Base-by-base conservation (phyloP, 1,284 basidiomycete species). In the Fistulinella cinereoalba region DNA sequence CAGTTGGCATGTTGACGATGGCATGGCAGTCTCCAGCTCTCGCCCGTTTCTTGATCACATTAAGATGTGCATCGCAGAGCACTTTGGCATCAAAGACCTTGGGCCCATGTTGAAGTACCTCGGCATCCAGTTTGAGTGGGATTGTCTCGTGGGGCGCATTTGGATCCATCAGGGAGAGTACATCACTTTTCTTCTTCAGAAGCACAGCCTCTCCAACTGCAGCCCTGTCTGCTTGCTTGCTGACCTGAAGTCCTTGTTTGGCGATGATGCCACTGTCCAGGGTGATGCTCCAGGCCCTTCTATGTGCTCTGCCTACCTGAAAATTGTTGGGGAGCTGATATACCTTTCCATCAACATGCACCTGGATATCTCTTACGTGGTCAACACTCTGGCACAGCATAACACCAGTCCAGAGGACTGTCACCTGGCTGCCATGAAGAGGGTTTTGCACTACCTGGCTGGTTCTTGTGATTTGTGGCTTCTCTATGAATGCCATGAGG, bases 161-260 rank as follows among this genome's bases (percentile, higher is more conserved):
- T 52, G 48, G 48, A 12, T 52, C 1, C 41, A 43, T 25, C 46
- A 47, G n/a, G 1, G 7, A 1, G 8, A 38, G 2, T 47, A 44
- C 13, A 44, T 47, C 3, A 7, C 3, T 1, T 43, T 43, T 13
- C 16, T 47, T 0, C 19, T 47, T 0, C 18, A 28, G 4, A 41
- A 47, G 12, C 40, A 47, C 7, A 13, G 12, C 1, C n/a, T 47
- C 1, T 11, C 6, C 1, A 15, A 6, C 1, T 36, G 39, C 11
- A 36, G 16, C 16, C 39, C 45, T 13, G 28, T 42, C 1, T 15
- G 2, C 4, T 27, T 46, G 1, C 40, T 28, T 1, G 27, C 39
- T 1, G 33, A 46, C 11, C 16, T 13, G 1, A 46, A 41, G 8
- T 1, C 16, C 2, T 36, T 18, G 0, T 19, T 46, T 8, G 21